Evolutionary conservation across 1,284 basidiomycete species (phyloP).

Genomic region (Malassezia equina): DNA sequence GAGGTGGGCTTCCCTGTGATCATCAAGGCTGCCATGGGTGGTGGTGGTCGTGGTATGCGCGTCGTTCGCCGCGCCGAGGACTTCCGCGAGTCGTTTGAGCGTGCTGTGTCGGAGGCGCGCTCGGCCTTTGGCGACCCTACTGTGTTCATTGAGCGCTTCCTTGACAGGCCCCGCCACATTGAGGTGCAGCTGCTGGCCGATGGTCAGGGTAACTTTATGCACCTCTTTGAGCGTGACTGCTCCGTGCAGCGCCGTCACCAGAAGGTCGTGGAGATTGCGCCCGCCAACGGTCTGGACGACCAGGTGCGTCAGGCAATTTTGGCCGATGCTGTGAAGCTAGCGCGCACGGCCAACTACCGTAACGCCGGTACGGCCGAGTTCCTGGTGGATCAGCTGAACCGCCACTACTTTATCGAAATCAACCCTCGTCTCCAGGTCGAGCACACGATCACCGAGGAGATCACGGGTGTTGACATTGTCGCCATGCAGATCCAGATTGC

Average conservation of each 20-base stretch:
- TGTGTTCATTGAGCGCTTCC: constrained; percentile 89
- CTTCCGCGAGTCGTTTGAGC: constrained; percentile 80
- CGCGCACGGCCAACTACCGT: constrained; percentile 80
- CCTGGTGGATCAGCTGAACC: constrained; percentile 84
- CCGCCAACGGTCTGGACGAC: constrained; percentile 84
- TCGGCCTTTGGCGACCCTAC: constrained; percentile 95
- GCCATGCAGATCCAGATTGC: constrained; percentile 98
- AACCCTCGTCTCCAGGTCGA: constrained; percentile 40
- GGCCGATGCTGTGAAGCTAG: constrained; percentile 83
- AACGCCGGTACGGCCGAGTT: constrained; percentile 90
- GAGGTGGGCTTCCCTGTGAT: constrained; percentile 87
- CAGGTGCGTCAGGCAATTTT: constrained; percentile 79
- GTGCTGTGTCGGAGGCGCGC: constrained; percentile 88
- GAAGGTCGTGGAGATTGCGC: constrained; percentile 97
- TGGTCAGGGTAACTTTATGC: constrained; percentile 79
- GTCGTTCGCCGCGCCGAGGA: constrained; percentile 85
- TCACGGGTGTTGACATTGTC: constrained; percentile 96
- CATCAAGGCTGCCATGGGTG: constrained; percentile 97
- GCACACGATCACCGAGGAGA: constrained; percentile 78
- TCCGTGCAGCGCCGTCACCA: constrained; percentile 96
- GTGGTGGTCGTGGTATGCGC: constrained; percentile 96
- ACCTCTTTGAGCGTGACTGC: constrained; percentile 96
- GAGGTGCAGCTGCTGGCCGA: constrained; percentile 94
- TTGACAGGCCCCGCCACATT: constrained; percentile 90
- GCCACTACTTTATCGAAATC: constrained; percentile 96